Evolutionary conservation across 2,329 filamentous ascomycete genomes (phyloP), one percentile per base, ranked within the genome.

Genomic region (Sporothrix protearum): DNA sequence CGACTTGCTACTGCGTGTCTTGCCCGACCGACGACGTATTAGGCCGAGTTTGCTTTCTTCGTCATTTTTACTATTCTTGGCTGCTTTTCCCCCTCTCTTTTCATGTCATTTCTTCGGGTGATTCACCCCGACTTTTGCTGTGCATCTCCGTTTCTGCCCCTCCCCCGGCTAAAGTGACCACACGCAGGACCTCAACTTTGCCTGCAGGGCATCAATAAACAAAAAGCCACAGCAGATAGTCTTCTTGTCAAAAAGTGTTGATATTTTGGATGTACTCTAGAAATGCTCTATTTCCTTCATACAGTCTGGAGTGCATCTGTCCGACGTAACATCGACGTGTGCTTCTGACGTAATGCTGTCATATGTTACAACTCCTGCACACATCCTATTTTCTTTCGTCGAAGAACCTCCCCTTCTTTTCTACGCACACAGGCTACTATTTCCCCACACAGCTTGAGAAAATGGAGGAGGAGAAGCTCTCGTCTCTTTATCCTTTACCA

Each of bases 381-480:
- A 51, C 25, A n/a, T n/a, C n/a, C n/a, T n/a, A n/a, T n/a, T n/a
- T n/a, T n/a, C 14, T 39, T 14, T 42, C 36, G 10, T 19, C 25
- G 16, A 25, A 51, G 6, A 51, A 33, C 28, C 28, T 25, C 42
- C 51, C 63, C 7, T 49, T n/a, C 12, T 25, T 16, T 25, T 30
- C 2, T 30, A 2, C 16, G 14, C 25, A 1, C 64, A n/a, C 63
- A 45, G 49, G 47, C 6, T 69, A n/a, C n/a, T n/a, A n/a, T n/a
- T n/a, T 69, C 67, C 67, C 67, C 67, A 69, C 67, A 59, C 22
- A 22, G 42, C 14, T 39, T 14, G 57, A 25, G 33, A 42, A 61
- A 25, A 42, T 63, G 33, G n/a, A 25, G 33, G 9, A 14, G 14
- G 9, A 16, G 28, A 7, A 6, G 9, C 14, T 10, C 33, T 25